These are phyloP conservation scores for Pythium insidiosum DNA, from an alignment of 352 stramenopile species.

Conservation along the genomic window DNA sequence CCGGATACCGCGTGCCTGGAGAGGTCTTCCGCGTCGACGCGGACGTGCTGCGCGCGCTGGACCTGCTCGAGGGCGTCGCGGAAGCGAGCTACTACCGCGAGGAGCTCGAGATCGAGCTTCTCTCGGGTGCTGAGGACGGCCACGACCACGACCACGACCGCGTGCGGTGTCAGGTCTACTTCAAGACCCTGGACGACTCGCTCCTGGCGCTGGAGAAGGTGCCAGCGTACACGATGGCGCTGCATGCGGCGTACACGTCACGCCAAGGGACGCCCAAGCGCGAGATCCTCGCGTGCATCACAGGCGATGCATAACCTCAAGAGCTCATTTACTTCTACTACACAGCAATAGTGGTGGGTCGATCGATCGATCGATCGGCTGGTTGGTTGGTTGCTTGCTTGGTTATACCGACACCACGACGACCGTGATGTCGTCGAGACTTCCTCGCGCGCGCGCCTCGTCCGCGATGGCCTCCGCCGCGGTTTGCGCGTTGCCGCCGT, in stretches of 20 bases:
- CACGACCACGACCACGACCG: conserved; percentile 20
- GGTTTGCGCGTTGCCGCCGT: conserved; percentile 20
- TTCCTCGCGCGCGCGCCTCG: conserved; percentile 38
- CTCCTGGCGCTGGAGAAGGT: conserved; percentile 41
- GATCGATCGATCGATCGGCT: too few relatives aligned
- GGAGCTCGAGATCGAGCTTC: conserved; percentile 41
- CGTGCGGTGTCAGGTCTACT: conserved; percentile 38
- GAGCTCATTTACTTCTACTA: too few relatives aligned
- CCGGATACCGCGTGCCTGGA: conserved; percentile 35
- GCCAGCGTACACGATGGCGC: conserved; percentile 36
- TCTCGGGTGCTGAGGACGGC: conserved; percentile 19
- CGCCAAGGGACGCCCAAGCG: conserved; percentile 17
- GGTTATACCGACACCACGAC: conserved; percentile 45
- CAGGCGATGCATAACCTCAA: too few relatives aligned
- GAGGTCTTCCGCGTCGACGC: conserved; percentile 60
- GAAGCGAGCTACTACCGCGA: conserved; percentile 62
- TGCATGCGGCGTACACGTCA: conserved; percentile 26
- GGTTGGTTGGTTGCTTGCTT: too few relatives aligned
- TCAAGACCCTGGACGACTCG: conserved; percentile 46
- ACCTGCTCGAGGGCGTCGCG: conserved; percentile 70
- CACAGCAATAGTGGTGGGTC: too few relatives aligned
- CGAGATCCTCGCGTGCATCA: conserved; percentile 47
- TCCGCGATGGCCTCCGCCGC: conserved; percentile 47
- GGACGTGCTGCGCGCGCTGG: conserved; percentile 43
- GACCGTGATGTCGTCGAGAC: conserved; percentile 56